Percentiles rank a stretch among this genome's conserved stretches.
Conservation (phyloP, 495 filamentous ascomycete species). For the Xylaria bambusicola region DNA sequence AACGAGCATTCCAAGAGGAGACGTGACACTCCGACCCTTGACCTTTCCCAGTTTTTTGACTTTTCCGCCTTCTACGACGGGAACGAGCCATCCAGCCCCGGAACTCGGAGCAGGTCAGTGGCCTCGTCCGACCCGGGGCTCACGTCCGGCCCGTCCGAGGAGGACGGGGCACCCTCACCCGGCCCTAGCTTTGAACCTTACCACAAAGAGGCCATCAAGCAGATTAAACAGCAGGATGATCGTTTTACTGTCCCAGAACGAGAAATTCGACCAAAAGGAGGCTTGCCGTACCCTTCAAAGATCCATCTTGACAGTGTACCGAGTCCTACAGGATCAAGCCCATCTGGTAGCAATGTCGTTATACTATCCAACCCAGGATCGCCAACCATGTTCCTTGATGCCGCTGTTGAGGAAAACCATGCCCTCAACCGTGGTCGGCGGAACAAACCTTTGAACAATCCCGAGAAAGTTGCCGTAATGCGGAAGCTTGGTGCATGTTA, state of each 20-base stretch:
- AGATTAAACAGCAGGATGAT: constrained; percentile 38
- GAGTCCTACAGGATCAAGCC: constrained; percentile 23
- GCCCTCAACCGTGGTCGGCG: constrained; percentile 32
- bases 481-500: constrained; percentile 36
- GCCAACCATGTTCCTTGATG: constrained; percentile 17
- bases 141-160: constrained; percentile 37
- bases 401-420: constrained; percentile 17
- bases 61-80: constrained; percentile 34
- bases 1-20: constrained; percentile 31
- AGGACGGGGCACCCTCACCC: constrained; percentile 36
- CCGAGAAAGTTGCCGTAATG: constrained; percentile 35
- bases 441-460: constrained; percentile 32
- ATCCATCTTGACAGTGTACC: constrained; percentile 34
- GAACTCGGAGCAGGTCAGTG: constrained; percentile 36
- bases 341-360: constrained; percentile 17
- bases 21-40: constrained; percentile 31
- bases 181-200: constrained; percentile 32
- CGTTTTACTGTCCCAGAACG: constrained; percentile 34
- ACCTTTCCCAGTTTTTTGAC: constrained; percentile 38
- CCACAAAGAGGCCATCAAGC: constrained; percentile 34
- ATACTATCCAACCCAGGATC: constrained; percentile 16
- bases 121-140: constrained; percentile 36
- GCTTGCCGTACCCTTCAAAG: constrained; percentile 32
- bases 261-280: constrained; percentile 36
- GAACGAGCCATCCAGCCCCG: constrained; percentile 32